phyloP scores from a whole-genome alignment of 179 eudicot species.

The Gypsophila paniculata region DNA sequence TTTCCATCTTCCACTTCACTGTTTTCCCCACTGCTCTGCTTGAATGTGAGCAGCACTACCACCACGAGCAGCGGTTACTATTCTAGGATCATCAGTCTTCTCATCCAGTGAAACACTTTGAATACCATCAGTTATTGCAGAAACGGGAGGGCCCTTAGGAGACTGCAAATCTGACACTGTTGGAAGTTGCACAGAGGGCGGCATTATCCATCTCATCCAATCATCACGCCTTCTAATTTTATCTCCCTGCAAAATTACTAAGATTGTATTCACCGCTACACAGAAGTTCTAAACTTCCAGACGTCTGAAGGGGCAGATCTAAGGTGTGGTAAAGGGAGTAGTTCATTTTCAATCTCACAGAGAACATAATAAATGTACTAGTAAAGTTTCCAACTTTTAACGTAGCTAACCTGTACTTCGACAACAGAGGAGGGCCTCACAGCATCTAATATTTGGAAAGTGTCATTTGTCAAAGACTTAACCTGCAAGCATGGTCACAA shows the following conservation, averaged over 20 bases:
- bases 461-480: slow-evolving; percentile 45
- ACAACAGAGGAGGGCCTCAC: slow-evolving; percentile 52
- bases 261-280: neutral
- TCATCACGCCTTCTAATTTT: slow-evolving; percentile 63
- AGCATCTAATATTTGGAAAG: slow-evolving; percentile 60
- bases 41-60: slow-evolving; percentile 7
- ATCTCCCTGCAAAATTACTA: slow-evolving; percentile 55
- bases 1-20: neutral
- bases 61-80: neutral
- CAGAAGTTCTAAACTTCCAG: neutral
- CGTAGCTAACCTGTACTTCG: slow-evolving; percentile 61
- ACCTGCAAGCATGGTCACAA: slow-evolving; percentile 43
- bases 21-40: neutral
- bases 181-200: slow-evolving; percentile 40
- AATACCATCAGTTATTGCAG: slow-evolving; percentile 34
- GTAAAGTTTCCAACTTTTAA: neutral
- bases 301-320: neutral
- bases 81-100: slow-evolving; percentile 20
- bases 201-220: slow-evolving; percentile 70
- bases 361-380: neutral
- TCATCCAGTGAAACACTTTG: slow-evolving; percentile 48
- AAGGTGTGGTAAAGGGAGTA: neutral
- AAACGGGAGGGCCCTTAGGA: slow-evolving; percentile 28
- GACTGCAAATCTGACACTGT: slow-evolving; percentile 37
- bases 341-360: neutral